Conservation (phyloP, 2,329 filamentous ascomycete species). For the Dissoconium aciculare region DNA sequence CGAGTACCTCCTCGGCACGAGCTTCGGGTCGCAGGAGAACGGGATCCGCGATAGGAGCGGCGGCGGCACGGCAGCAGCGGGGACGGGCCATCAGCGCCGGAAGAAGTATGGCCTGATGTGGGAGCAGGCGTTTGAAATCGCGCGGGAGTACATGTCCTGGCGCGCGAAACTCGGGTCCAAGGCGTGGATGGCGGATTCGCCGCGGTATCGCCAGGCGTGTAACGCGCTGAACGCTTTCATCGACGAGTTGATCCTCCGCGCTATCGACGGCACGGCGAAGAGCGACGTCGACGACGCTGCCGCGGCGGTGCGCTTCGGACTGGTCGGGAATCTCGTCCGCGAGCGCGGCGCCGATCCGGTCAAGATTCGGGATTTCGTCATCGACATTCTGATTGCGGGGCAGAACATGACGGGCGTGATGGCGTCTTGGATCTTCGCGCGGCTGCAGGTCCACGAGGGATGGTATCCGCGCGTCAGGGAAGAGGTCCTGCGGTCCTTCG, state of each 20-base stretch:
- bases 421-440: slow-evolving; percentile 26
- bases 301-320: slow-evolving; percentile 21
- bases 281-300: neutral
- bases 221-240: slow-evolving; percentile 12
- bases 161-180: slow-evolving; percentile 18
- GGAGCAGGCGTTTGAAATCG: slow-evolving; percentile 12
- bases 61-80: slow-evolving; percentile 10
- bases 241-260: slow-evolving; percentile 9
- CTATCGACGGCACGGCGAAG: slow-evolving; percentile 6
- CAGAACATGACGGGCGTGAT: slow-evolving; percentile 42
- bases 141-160: slow-evolving; percentile 12
- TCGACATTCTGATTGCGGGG: slow-evolving; percentile 37
- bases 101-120: slow-evolving; percentile 14
- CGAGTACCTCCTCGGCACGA: slow-evolving; percentile 21
- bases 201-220: slow-evolving; percentile 27
- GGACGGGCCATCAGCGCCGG: too few species aligned
- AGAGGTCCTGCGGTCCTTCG: slow-evolving; percentile 13
- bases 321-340: slow-evolving; percentile 30
- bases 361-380: slow-evolving; percentile 27
- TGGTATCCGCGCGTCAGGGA: slow-evolving; percentile 15
- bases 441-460: slow-evolving; percentile 15
- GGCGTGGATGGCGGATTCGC: slow-evolving; percentile 29
- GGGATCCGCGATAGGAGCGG: slow-evolving; percentile 10
- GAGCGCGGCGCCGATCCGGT: slow-evolving; percentile 28
- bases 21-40: slow-evolving; percentile 14